These are phyloP conservation scores for Rhizophagus clarus DNA, from an alignment of 192 early-diverging fungal genomes.

Conservation along the genomic window DNA sequence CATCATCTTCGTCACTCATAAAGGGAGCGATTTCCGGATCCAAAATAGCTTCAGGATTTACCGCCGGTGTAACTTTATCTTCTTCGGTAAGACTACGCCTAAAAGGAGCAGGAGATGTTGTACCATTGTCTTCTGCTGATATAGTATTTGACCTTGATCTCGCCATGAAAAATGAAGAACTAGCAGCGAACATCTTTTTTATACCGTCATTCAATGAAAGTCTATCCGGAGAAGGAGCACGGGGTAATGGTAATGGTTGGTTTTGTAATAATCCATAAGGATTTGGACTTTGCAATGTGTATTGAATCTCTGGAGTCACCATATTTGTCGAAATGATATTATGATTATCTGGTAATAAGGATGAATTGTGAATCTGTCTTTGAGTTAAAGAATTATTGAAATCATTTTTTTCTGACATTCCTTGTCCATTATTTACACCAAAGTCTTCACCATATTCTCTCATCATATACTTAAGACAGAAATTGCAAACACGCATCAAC, in stretches of 20 bases:
- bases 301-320: not conserved
- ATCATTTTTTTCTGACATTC: conserved; percentile 25
- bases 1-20: conserved; percentile 64
- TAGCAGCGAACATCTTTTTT: conserved; percentile 37
- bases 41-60: conserved; percentile 43
- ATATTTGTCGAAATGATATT: conserved; percentile 27
- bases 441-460: conserved; percentile 51
- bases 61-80: conserved; percentile 37
- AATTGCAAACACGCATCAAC: conserved; percentile 70
- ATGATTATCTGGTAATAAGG: conserved; percentile 41
- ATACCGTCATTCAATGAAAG: conserved; percentile 39
- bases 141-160: conserved; percentile 49
- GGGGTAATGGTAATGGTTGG: not conserved
- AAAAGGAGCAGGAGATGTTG: conserved; percentile 47
- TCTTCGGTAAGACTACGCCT: conserved; percentile 42
- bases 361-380: conserved; percentile 37
- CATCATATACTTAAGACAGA: conserved; percentile 55
- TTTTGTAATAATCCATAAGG: not conserved
- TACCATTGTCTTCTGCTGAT: conserved; percentile 34
- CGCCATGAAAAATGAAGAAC: conserved; percentile 43
- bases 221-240: conserved; percentile 27
- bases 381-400: conserved; percentile 33
- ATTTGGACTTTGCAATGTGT: not conserved
- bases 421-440: conserved; percentile 35
- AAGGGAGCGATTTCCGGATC: conserved; percentile 65